Evolutionary conservation across 169 alveolate species (phyloP).

Genomic region (Haemoproteus tartakovskyi): DNA sequence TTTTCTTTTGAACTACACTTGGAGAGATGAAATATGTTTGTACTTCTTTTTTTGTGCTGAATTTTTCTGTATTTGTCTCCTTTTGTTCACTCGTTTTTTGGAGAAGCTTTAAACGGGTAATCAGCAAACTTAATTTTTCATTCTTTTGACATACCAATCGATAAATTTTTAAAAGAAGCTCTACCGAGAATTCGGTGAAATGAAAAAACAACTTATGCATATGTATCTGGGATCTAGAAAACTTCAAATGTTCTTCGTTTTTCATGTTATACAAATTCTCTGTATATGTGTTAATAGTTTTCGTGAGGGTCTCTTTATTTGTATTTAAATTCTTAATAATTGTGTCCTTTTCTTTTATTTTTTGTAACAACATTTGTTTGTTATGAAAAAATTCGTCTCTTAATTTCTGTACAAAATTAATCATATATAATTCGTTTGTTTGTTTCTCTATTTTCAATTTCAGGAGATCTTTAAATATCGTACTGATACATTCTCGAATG

Average conservation of each 20-base stretch:
- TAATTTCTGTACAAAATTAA: slow-evolving; percentile 16
- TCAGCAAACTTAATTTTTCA: slow-evolving; percentile 23
- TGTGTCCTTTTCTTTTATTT: slow-evolving; percentile 2
- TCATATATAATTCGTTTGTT: slow-evolving; percentile 57
- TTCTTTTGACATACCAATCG: slow-evolving; percentile 16
- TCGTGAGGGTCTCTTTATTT: slow-evolving; percentile 5
- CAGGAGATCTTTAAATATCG: slow-evolving; percentile 18
- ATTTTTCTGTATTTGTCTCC: neutral
- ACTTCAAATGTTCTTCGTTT: slow-evolving; percentile 20
- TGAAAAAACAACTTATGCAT: slow-evolving; percentile 19
- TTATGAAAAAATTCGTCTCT: slow-evolving; percentile 6
- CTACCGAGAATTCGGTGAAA: slow-evolving; percentile 22
- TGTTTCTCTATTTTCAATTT: slow-evolving; percentile 60
- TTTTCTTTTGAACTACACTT: too few species aligned
- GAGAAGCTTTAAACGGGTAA: neutral
- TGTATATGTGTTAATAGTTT: slow-evolving; percentile 7
- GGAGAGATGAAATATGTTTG: too few species aligned
- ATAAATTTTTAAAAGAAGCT: slow-evolving; percentile 5
- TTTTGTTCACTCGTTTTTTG: neutral
- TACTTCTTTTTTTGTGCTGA: neutral
- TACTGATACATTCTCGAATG: neutral
- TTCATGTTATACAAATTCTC: slow-evolving; percentile 13
- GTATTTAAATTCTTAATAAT: slow-evolving; percentile 10
- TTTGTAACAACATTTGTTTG: neutral
- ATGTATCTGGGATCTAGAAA: slow-evolving; percentile 6